Evolutionary conservation across 176 grass and related monocot genomes (phyloP).

Genomic region (Carex littledalei): DNA sequence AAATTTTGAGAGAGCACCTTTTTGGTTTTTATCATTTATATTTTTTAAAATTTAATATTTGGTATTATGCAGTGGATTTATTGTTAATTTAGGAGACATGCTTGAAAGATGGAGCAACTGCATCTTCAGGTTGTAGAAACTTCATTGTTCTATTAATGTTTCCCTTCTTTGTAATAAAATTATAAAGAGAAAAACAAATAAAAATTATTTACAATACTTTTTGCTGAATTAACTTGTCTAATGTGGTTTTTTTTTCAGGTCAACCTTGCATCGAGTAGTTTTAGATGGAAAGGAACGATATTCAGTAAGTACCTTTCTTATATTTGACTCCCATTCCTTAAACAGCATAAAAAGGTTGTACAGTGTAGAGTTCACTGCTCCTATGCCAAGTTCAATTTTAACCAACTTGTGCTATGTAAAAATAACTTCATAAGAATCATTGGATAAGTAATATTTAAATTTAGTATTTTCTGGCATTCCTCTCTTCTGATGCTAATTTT

Average conservation of each 20-base stretch:
- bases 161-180: background rate
- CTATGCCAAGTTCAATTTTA: background rate
- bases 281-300: conserved; percentile 72
- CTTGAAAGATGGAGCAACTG: conserved; percentile 93
- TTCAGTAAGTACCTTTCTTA: conserved; percentile 45
- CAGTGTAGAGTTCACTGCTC: background rate
- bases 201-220: background rate
- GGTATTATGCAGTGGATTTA: conserved; percentile 51
- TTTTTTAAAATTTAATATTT: background rate
- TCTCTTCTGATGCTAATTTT: background rate
- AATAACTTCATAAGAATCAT: background rate
- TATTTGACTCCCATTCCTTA: background rate
- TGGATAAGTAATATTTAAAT: background rate
- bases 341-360: background rate
- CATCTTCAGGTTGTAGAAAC: conserved; percentile 65
- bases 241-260: conserved; percentile 44
- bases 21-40: background rate
- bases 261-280: conserved; percentile 80
- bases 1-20: background rate
- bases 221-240: background rate
- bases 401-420: background rate
- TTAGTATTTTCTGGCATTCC: background rate
- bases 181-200: background rate
- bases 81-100: conserved; percentile 98
- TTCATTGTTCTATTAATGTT: background rate